Conservation (phyloP, 371 early-diverging fungal genomes). For the Actinomucor elegans region DNA sequence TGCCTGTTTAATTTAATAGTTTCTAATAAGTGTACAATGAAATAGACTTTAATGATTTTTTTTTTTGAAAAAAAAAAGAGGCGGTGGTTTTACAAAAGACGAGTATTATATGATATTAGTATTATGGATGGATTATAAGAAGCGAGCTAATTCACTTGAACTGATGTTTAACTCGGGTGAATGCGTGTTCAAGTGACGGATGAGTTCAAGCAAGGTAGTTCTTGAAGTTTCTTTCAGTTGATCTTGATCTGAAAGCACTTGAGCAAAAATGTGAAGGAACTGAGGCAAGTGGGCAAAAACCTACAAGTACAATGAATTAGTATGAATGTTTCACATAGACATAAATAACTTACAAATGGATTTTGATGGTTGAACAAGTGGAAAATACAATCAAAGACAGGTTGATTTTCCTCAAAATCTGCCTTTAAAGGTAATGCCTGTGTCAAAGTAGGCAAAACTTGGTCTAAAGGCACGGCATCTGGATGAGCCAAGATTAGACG, state of each 20-base stretch:
- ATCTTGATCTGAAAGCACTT: constrained; percentile 50
- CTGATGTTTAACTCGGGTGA: constrained; percentile 37
- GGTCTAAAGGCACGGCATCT: constrained; percentile 71
- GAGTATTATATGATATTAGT: not conserved
- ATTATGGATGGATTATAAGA: constrained; percentile 26
- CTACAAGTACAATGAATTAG: too few species aligned
- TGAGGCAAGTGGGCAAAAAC: constrained; percentile 24
- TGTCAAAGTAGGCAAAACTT: constrained; percentile 72
- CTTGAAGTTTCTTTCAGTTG: constrained; percentile 56
- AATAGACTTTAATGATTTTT: too few species aligned
- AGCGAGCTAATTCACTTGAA: constrained; percentile 37
- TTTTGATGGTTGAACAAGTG: constrained; percentile 58
- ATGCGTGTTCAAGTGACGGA: constrained; percentile 50
- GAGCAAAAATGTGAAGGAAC: constrained; percentile 45
- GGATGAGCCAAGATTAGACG: constrained; percentile 58
- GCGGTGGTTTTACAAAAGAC: not conserved
- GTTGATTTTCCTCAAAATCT: constrained; percentile 79
- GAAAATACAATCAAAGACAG: constrained; percentile 72
- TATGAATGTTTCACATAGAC: constrained; percentile 60
- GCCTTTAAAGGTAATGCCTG: constrained; percentile 71
- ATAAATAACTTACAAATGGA: constrained; percentile 34
- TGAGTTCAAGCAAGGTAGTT: constrained; percentile 56
- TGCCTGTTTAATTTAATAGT: constrained; percentile 46
- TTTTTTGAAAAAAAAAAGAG: too few species aligned
- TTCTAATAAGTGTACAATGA: too few species aligned